Evolutionary conservation across 768 basidiomycete genomes (phyloP), one percentile per base, ranked within the genome.

Genomic region (Russula dissimulans): DNA sequence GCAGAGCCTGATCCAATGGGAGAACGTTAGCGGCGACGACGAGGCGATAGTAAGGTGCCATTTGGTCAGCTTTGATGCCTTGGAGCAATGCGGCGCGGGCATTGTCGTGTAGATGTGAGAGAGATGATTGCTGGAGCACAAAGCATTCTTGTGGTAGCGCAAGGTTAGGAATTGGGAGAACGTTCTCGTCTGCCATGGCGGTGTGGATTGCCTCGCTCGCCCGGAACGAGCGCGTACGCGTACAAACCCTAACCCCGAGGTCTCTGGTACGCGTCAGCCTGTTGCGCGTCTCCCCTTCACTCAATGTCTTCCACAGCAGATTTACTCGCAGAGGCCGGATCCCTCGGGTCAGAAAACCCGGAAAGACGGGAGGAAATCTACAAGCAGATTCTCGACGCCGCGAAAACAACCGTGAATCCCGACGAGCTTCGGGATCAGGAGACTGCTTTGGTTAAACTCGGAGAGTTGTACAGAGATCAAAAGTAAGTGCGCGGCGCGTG

Each of bases 91-190:
- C 76, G 12, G 75, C 76, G 38, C 80, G 77, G 7, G 93, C 89
- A 63, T 81, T 74, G 5, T 83, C 79, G 66, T 93, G 90, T 3
- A 89, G 77, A 50, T 82, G 77, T 0, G 76, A 69, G 41, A 93
- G 78, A 1, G 78, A 74, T 0, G 83, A 78, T 18, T 81, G 82
- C 12, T 83, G 80, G 4, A 97, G 78, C 10, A 81, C 80, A 67
- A 91, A 97, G 12, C 87, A 76, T 68, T 87, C 81, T 67, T 95
- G 88, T 0, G 94, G 80, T 17, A 95, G 79, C 11, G 78, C 75
- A 57, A 94, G 83, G 70, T 97, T 95, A 26, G 94, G 95, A 62
- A 90, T 87, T 0, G 91, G 91, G 42, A 90, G 79, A 3, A 94
- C 83, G 14, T 82, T 74, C 64, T 95, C 91, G 72, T 95, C 89